Evolutionary conservation across 1,284 basidiomycete genomes (phyloP).

Genomic region (Cryptococcus amylolentus): DNA sequence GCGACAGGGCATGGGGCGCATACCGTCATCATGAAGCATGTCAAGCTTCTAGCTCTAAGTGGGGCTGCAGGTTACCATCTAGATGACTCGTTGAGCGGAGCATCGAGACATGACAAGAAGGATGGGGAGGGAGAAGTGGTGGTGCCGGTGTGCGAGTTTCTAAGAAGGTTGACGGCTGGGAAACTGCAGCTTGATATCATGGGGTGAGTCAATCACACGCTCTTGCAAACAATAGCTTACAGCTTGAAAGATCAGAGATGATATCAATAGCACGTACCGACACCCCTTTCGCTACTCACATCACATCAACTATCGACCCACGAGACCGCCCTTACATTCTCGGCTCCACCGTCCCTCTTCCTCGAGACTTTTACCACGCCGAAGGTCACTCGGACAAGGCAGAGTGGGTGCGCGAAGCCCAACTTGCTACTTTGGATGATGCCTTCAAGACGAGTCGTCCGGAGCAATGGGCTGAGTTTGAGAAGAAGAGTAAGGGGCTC

Average conservation of each 20-base stretch:
- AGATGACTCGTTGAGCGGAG: constrained; percentile 15
- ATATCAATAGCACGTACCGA: constrained; percentile 87
- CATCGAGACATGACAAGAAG: constrained; percentile 9
- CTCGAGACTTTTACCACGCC: constrained; percentile 49
- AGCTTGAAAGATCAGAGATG: constrained; percentile 61
- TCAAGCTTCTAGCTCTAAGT: constrained; percentile 18
- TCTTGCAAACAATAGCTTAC: neutral
- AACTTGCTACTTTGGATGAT: constrained; percentile 51
- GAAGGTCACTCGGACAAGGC: constrained; percentile 64
- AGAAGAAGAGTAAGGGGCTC: constrained; percentile 60
- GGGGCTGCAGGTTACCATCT: constrained; percentile 20
- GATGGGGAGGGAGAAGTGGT: constrained; percentile 11
- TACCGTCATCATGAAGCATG: constrained; percentile 55
- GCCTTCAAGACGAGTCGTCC: constrained; percentile 57
- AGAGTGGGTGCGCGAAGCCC: constrained; percentile 40
- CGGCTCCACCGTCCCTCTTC: constrained; percentile 58
- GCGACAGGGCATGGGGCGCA: constrained; percentile 52
- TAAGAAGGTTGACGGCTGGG: constrained; percentile 12
- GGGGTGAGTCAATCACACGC: constrained; percentile 10
- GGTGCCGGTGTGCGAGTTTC: constrained; percentile 17
- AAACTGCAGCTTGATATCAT: constrained; percentile 23
- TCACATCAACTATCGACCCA: constrained; percentile 77
- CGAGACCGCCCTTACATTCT: constrained; percentile 69
- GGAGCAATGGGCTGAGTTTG: constrained; percentile 60
- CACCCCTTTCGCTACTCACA: constrained; percentile 80